Evolutionary conservation across 1,284 basidiomycete species (phyloP), one percentile per base, ranked within the genome.

Genomic region (Moesziomyces globuligerus): DNA sequence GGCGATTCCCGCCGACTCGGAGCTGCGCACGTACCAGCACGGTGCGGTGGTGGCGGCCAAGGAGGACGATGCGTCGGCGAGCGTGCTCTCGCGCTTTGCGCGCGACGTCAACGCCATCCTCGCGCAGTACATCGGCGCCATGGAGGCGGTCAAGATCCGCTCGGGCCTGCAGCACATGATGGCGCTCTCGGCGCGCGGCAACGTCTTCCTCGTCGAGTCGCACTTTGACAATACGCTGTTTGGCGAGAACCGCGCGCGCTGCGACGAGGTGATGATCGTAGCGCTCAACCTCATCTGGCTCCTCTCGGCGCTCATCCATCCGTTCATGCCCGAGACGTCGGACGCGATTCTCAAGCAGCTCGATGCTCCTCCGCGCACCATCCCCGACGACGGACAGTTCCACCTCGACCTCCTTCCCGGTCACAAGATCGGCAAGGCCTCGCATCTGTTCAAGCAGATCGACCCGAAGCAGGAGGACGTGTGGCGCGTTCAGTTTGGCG

Each of bases 241-340:
- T 84, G 85, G 87, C 23, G 88, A 90, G 73, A 87, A 91, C 66
- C 92, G 93, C 1, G 87, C 87, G 65, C 90, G 93, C 64, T 96
- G 94, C 76, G 93, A 91, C 6, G 90, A 92, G 78, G 93, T 98
- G 67, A 86, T 98, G 66, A 89, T 92, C 10, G 65, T 94, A 58
- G 91, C 93, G 21, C 84, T 94, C 83, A 98, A 98, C 85, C 86
- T 99, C 73, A 96, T 98, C 83, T 98, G 96, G 83, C 84, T 90
- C 26, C 87, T 99, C 56, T 91, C 92, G 11, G 89, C 89, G 28
- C 85, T 96, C 69, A 84, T 93, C 71, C 91, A 94, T 81, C 95
- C 96, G 0, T 99, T 94, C 88, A 98, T 99, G 94, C 96, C 96
- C 36, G 87, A 89, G 23, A 95, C 92, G 0, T 89, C 90, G 24